Evolutionary conservation across 768 basidiomycete species (phyloP).

Genomic region (Phylloporus arenicola): DNA sequence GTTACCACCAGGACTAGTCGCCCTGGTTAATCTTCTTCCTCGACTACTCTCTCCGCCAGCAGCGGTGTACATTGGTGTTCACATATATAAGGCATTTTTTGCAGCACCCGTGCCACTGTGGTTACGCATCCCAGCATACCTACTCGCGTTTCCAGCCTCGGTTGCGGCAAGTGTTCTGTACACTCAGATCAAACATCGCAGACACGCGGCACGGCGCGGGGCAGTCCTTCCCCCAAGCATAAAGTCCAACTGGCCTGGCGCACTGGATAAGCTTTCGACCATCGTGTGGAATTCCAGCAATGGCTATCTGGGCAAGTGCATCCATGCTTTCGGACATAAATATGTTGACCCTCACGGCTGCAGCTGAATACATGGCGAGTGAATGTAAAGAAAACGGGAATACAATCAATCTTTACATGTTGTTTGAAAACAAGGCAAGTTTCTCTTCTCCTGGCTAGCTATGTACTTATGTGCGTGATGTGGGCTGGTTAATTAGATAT

Average conservation of each 20-base stretch:
- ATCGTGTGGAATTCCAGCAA: constrained; percentile 35
- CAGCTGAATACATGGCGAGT: constrained; percentile 11
- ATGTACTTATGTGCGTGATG: no score
- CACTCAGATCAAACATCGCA: constrained; percentile 39
- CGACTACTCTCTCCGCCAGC: constrained; percentile 18
- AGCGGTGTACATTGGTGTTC: constrained; percentile 9
- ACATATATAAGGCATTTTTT: constrained; percentile 7
- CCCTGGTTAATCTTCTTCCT: constrained; percentile 29
- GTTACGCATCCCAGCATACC: constrained; percentile 12
- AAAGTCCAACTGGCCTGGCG: constrained; percentile 38
- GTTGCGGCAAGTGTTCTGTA: constrained; percentile 31
- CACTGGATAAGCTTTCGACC: constrained; percentile 40
- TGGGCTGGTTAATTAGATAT: constrained; percentile 23
- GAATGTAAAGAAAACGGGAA: constrained; percentile 19
- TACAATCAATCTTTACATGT: constrained; percentile 17
- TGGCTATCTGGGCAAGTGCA: constrained; percentile 45
- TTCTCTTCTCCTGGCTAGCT: neutral
- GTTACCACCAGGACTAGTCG: constrained; percentile 31
- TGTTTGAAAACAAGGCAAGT: constrained; percentile 28
- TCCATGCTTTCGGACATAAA: neutral
- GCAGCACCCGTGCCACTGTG: constrained; percentile 6
- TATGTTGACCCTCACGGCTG: neutral
- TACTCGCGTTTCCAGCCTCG: constrained; percentile 23
- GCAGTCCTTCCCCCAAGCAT: constrained; percentile 41
- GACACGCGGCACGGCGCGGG: constrained; percentile 40